These are phyloP conservation scores for Mortierella sp. DNA, from an alignment of 371 early-diverging fungal species.

Conservation along the genomic window DNA sequence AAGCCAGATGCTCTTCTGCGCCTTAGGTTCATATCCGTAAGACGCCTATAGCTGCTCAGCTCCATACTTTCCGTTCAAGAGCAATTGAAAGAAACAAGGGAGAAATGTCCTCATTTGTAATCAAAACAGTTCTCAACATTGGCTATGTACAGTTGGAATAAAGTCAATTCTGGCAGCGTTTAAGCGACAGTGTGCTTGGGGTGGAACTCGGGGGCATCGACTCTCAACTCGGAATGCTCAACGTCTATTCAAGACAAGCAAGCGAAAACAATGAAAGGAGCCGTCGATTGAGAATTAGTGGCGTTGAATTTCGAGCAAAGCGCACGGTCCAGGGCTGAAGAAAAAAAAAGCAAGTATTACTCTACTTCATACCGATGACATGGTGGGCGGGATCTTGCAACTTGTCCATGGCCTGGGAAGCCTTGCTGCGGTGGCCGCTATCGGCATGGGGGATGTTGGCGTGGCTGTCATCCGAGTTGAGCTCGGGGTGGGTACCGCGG, in stretches of 20 bases:
- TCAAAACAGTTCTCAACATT: no score
- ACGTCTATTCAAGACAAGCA: slow-evolving; percentile 21
- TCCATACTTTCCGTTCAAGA: not conserved
- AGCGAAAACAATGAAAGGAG: not conserved
- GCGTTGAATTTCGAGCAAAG: not conserved
- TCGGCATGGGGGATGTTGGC: slow-evolving; percentile 36
- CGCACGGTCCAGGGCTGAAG: not conserved
- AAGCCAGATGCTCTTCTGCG: no score
- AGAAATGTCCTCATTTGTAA: not conserved
- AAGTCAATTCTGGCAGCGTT: not conserved
- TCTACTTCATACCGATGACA: slow-evolving; percentile 41
- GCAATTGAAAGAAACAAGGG: not conserved
- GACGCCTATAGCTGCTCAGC: no score
- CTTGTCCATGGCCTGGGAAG: slow-evolving; percentile 20
- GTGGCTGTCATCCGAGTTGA: slow-evolving; percentile 15
- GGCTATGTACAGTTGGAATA: not conserved
- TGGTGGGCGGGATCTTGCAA: slow-evolving; percentile 7
- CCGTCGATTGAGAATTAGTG: not conserved
- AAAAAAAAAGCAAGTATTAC: slow-evolving; percentile 3
- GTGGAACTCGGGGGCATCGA: slow-evolving; percentile 53
- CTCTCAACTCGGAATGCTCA: slow-evolving; percentile 48
- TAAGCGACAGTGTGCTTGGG: slow-evolving; percentile 39
- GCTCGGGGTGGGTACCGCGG: slow-evolving; percentile 24
- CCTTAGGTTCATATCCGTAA: no score
- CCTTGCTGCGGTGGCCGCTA: slow-evolving; percentile 30